Evolutionary conservation across 2,329 filamentous ascomycete species (phyloP).

Genomic region (Stachybotrys echinatus): DNA sequence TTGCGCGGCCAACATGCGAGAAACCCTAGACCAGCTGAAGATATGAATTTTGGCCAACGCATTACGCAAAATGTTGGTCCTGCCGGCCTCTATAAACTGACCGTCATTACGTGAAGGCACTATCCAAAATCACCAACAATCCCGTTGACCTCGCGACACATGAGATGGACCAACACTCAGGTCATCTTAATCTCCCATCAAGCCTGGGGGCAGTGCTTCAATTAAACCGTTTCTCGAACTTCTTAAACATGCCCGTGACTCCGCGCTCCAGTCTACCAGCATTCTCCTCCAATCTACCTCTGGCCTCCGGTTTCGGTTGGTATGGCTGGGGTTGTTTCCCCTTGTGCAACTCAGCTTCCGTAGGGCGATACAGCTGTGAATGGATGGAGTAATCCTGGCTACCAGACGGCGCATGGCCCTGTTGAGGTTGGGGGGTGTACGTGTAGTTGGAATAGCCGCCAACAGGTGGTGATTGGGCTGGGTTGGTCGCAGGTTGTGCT

Average conservation of each 20-base stretch:
- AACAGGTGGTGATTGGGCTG: constrained; percentile 13
- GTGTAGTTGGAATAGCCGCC: constrained; percentile 54
- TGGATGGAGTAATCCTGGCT: constrained; percentile 54
- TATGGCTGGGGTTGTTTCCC: constrained; percentile 26
- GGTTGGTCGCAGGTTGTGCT: background rate
- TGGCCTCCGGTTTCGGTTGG: constrained; percentile 37
- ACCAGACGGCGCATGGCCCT: constrained; percentile 14
- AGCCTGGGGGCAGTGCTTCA: no score
- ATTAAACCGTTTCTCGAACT: constrained; percentile 68
- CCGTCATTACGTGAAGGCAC: no score
- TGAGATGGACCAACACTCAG: no score
- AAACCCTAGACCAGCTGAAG: no score
- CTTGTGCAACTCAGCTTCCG: constrained; percentile 51
- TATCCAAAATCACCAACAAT: no score
- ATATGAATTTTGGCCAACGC: no score
- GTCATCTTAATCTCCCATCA: no score
- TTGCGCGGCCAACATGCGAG: no score
- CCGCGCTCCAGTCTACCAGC: constrained; percentile 65
- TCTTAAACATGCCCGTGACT: constrained; percentile 68
- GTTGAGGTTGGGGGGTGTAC: constrained; percentile 27
- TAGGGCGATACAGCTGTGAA: constrained; percentile 65
- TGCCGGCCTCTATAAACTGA: no score
- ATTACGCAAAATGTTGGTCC: no score
- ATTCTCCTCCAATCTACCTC: constrained; percentile 56
- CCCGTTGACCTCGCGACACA: no score